Evolutionary conservation across 192 early-diverging fungal genomes (phyloP).

Genomic region (Allomyces javanicus): DNA sequence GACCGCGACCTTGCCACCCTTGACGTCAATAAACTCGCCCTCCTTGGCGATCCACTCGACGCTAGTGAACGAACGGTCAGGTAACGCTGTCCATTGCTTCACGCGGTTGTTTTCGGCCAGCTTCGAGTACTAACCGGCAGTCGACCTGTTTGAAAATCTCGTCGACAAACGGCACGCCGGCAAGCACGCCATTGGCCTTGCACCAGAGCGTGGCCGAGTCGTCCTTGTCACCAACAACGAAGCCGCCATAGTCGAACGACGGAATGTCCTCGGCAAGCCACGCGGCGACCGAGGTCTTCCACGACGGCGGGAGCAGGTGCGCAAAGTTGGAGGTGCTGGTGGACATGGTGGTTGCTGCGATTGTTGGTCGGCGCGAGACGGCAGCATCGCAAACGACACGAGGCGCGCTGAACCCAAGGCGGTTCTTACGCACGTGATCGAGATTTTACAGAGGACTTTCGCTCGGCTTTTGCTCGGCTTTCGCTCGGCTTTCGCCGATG

Average conservation of each 20-base stretch:
- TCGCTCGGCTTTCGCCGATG: too few relatives aligned
- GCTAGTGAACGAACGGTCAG: slow-evolving; percentile 13
- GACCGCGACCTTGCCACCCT: slow-evolving; percentile 23
- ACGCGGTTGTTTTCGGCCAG: too few relatives aligned
- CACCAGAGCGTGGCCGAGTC: slow-evolving; percentile 68
- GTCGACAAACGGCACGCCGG: slow-evolving; percentile 87
- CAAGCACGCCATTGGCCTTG: slow-evolving; percentile 73
- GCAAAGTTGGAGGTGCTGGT: slow-evolving; percentile 20
- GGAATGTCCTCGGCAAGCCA: slow-evolving; percentile 94
- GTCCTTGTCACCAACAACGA: slow-evolving; percentile 73
- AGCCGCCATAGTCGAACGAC: slow-evolving; percentile 94
- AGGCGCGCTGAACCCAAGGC: too few relatives aligned
- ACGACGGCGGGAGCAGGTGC: slow-evolving; percentile 57
- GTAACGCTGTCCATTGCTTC: not conserved
- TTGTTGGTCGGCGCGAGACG: too few relatives aligned
- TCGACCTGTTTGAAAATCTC: slow-evolving; percentile 80
- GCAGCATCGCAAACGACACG: too few relatives aligned
- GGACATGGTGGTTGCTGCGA: not conserved
- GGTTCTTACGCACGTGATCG: too few relatives aligned
- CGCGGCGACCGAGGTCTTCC: slow-evolving; percentile 45
- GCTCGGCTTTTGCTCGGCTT: too few relatives aligned
- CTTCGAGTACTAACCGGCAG: slow-evolving; percentile 42
- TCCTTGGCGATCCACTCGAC: slow-evolving; percentile 74
- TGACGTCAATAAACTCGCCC: slow-evolving; percentile 60
- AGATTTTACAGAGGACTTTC: too few relatives aligned